Evolutionary conservation across 768 basidiomycete genomes (phyloP).

Genomic region (Cyclocybe cylindracea): DNA sequence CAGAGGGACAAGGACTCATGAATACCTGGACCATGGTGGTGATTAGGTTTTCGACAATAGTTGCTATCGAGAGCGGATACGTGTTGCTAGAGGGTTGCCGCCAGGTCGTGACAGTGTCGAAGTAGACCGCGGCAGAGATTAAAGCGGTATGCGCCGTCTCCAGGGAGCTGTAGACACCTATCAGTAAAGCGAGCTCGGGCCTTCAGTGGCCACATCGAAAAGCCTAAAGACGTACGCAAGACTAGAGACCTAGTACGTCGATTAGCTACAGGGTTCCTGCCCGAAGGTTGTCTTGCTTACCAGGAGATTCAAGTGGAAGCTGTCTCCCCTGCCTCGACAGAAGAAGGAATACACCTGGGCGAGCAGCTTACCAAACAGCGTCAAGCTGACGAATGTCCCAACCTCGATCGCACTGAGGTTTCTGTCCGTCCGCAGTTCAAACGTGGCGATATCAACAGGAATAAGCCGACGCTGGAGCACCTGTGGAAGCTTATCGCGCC

Average conservation of each 20-base stretch:
- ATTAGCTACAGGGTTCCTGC: too few relatives aligned
- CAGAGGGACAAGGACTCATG: too few relatives aligned
- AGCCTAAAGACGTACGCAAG: neutral
- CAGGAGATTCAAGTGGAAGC: constrained; percentile 11
- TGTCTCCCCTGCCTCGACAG: constrained; percentile 3
- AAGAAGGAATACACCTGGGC: constrained; percentile 10
- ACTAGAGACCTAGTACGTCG: constrained; percentile 2
- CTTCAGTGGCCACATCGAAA: too few relatives aligned
- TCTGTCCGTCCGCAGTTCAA: constrained; percentile 1
- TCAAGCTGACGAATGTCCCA: constrained; percentile 10
- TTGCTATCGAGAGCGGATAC: constrained; percentile 13
- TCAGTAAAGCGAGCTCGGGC: neutral
- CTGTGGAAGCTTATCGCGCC: too few relatives aligned
- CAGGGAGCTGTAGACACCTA: constrained; percentile 6
- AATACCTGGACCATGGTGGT: constrained; percentile 18
- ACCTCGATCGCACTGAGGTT: constrained; percentile 11
- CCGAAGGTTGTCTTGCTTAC: neutral
- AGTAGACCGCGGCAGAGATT: constrained; percentile 16
- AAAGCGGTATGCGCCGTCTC: constrained; percentile 9
- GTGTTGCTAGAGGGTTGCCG: constrained; percentile 13
- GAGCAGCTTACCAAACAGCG: constrained; percentile 5
- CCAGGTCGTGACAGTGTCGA: constrained; percentile 15
- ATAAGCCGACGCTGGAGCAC: too few relatives aligned
- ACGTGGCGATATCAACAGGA: constrained; percentile 1
- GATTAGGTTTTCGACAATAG: constrained; percentile 15